Evolutionary conservation across 441 rosid species (phyloP).

Genomic region (Omphalea diandra): DNA sequence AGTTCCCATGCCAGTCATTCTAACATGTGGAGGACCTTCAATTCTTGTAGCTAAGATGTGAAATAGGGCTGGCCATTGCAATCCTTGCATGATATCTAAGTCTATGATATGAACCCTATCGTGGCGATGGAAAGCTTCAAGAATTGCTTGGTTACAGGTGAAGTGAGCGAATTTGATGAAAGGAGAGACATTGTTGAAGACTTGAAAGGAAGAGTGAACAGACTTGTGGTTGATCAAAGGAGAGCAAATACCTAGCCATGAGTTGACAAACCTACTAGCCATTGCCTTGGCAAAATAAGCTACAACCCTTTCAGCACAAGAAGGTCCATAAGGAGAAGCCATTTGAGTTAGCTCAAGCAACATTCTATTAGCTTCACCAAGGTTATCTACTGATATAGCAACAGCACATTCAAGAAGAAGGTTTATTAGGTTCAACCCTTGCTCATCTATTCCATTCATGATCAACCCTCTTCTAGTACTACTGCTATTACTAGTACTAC

Average conservation of each 20-base stretch:
- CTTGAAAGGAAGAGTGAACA: slow-evolving; percentile 44
- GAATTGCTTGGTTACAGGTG: slow-evolving; percentile 69
- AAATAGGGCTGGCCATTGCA: slow-evolving; percentile 74
- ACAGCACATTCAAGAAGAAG: slow-evolving; percentile 60
- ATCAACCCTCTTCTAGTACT: too few species aligned
- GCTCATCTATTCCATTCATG: slow-evolving; percentile 41
- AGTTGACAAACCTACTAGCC: slow-evolving; percentile 57
- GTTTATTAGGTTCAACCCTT: slow-evolving; percentile 43
- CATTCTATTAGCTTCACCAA: slow-evolving; percentile 59
- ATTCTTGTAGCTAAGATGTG: slow-evolving; percentile 62
- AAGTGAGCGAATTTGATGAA: slow-evolving; percentile 67
- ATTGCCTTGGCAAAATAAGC: slow-evolving; percentile 68
- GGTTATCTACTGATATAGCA: slow-evolving; percentile 59
- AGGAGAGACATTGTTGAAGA: slow-evolving; percentile 59
- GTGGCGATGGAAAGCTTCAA: slow-evolving; percentile 56
- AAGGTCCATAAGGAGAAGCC: slow-evolving; percentile 60
- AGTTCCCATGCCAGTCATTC: slow-evolving; percentile 60
- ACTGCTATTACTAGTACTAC: too few species aligned
- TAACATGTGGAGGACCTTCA: slow-evolving; percentile 57
- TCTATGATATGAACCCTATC: slow-evolving; percentile 61
- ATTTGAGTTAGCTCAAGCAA: slow-evolving; percentile 62
- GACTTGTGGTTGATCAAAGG: slow-evolving; percentile 47
- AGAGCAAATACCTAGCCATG: slow-evolving; percentile 59
- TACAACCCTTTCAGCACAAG: slow-evolving; percentile 62
- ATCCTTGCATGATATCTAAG: slow-evolving; percentile 70